phyloP scores from a whole-genome alignment of 2,329 filamentous ascomycete species.

The Aspergillus tubingensis region DNA sequence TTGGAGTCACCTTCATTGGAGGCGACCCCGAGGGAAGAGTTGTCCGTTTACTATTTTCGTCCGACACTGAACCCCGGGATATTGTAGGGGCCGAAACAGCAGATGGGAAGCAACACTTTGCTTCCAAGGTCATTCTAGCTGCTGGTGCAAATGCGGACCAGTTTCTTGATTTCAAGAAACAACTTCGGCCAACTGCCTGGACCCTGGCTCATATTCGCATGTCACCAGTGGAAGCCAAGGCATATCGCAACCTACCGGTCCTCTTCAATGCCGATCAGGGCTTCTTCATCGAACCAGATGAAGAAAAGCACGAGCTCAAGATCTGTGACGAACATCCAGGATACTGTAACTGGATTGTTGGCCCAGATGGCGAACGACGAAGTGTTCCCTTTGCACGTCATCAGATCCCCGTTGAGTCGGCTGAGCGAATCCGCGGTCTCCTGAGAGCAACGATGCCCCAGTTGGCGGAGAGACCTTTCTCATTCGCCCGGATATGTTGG shows the following conservation, averaged over 20 bases:
- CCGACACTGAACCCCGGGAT: not conserved
- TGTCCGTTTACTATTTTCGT: not conserved
- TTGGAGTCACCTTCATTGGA: slow-evolving; percentile 5
- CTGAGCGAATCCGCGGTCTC: slow-evolving; percentile 50
- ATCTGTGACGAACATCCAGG: slow-evolving; percentile 58
- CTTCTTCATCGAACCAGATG: slow-evolving; percentile 54
- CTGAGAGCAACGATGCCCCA: slow-evolving; percentile 57
- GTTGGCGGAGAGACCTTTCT: slow-evolving; percentile 52
- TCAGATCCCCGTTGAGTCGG: slow-evolving; percentile 49
- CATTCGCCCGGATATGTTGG: slow-evolving; percentile 58
- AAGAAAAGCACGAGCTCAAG: slow-evolving; percentile 41
- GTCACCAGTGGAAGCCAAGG: slow-evolving; percentile 46
- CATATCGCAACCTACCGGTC: slow-evolving; percentile 53
- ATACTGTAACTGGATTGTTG: slow-evolving; percentile 52
- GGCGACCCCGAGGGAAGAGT: slow-evolving; percentile 1
- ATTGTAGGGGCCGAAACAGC: slow-evolving; percentile 32
- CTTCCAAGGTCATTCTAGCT: slow-evolving; percentile 51
- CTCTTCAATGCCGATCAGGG: slow-evolving; percentile 52
- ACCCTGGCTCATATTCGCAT: slow-evolving; percentile 57
- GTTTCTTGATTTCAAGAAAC: slow-evolving; percentile 54
- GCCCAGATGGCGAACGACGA: slow-evolving; percentile 27
- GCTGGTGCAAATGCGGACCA: slow-evolving; percentile 53
- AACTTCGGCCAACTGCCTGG: slow-evolving; percentile 57
- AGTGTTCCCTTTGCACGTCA: slow-evolving; percentile 47
- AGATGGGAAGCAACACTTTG: slow-evolving; percentile 45